Conservation (phyloP, 2,329 filamentous ascomycete species). For the Arthrobotrys sinensis region DNA sequence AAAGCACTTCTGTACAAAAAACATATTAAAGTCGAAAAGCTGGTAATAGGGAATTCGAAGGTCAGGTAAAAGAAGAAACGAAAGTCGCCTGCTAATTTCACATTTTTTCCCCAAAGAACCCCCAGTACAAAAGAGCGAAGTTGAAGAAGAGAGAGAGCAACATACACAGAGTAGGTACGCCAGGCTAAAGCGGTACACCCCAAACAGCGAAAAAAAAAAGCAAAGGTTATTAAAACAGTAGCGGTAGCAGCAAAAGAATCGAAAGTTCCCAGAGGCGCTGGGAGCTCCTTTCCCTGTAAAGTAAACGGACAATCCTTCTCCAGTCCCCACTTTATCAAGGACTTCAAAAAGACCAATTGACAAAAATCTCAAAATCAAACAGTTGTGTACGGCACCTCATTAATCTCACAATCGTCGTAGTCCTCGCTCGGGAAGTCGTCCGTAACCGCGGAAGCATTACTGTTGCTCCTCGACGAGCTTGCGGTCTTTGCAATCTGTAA, state of each 20-base stretch:
- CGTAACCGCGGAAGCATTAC: slow-evolving; percentile 52
- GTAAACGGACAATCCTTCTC: slow-evolving; percentile 22
- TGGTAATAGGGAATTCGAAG: slow-evolving; percentile 30
- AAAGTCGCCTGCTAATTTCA: slow-evolving; percentile 45
- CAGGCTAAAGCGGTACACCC: slow-evolving; percentile 26
- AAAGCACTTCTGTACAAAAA: slow-evolving; percentile 28
- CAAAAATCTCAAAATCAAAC: slow-evolving; percentile 29
- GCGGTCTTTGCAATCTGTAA: slow-evolving; percentile 30
- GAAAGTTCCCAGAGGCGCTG: slow-evolving; percentile 6
- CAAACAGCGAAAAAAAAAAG: slow-evolving; percentile 29
- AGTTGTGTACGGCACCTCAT: slow-evolving; percentile 34
- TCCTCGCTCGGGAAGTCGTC: slow-evolving; percentile 56
- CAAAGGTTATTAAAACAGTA: slow-evolving; percentile 22
- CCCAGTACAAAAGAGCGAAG: slow-evolving; percentile 25
- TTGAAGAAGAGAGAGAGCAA: slow-evolving; percentile 20
- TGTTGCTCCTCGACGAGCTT: slow-evolving; percentile 40
- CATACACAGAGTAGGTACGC: slow-evolving; percentile 30
- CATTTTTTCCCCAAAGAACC: slow-evolving; percentile 15
- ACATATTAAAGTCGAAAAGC: slow-evolving; percentile 6
- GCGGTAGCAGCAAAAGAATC: slow-evolving; percentile 6
- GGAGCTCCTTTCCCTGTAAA: neutral
- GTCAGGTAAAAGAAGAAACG: slow-evolving; percentile 18
- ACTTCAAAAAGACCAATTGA: slow-evolving; percentile 5
- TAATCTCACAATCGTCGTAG: slow-evolving; percentile 57
- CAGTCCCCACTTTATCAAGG: slow-evolving; percentile 1